phyloP scores from a whole-genome alignment of 148 eudicot genomes.

The Amaranthus hypochondriacus region DNA sequence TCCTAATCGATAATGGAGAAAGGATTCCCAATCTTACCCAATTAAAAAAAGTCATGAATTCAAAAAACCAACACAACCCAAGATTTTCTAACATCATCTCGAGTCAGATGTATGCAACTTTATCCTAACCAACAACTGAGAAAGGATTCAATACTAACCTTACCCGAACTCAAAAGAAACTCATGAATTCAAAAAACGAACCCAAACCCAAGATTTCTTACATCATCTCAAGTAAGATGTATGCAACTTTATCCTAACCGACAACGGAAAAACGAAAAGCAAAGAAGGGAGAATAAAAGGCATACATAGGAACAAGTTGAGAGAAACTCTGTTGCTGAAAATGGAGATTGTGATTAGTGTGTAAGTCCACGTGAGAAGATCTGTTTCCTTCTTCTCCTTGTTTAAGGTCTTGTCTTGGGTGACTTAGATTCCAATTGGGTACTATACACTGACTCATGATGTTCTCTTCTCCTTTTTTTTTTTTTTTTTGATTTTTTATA shows the following conservation, averaged over 20 bases:
- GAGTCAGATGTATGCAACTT: too few relatives aligned
- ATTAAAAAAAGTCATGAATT: too few relatives aligned
- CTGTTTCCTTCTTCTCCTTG: conserved; percentile 39
- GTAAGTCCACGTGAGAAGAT: conserved; percentile 46
- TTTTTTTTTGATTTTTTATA: conserved; percentile 4
- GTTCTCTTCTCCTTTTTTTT: background rate
- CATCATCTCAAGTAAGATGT: background rate
- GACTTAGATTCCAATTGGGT: conserved; percentile 41
- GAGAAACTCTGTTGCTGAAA: conserved; percentile 23
- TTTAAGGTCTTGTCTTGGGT: conserved; percentile 37
- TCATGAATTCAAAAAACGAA: too few relatives aligned
- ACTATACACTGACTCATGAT: conserved; percentile 37
- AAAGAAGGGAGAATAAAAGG: background rate
- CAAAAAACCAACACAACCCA: too few relatives aligned
- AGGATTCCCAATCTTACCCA: too few relatives aligned
- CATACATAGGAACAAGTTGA: conserved; percentile 45
- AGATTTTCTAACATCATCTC: too few relatives aligned
- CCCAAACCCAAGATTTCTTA: too few relatives aligned
- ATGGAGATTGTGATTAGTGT: conserved; percentile 6
- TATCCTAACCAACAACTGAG: too few relatives aligned
- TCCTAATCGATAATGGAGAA: too few relatives aligned
- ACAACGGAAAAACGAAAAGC: background rate
- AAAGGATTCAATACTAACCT: too few relatives aligned
- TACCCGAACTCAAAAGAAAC: too few relatives aligned
- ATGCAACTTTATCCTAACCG: background rate